Evolutionary conservation across 331 rosid species (phyloP).

Genomic region (Erythrophleum ivorense): DNA sequence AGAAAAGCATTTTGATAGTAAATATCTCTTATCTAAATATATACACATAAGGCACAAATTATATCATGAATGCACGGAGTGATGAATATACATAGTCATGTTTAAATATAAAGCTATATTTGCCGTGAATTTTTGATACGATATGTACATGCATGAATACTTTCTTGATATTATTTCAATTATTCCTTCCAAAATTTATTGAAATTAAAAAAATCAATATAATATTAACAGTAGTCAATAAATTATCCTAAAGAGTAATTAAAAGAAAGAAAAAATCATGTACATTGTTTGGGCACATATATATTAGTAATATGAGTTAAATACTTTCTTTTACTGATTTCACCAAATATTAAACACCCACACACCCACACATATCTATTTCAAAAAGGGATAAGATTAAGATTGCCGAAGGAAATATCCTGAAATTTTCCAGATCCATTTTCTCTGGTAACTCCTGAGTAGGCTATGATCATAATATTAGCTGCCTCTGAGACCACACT

Average conservation of each 20-base stretch:
- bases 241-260: background rate
- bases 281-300: background rate
- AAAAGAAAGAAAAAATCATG: background rate
- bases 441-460: constrained; percentile 10
- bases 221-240: background rate
- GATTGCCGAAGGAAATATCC: background rate
- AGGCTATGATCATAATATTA: constrained; percentile 23
- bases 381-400: background rate
- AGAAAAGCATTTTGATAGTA: background rate
- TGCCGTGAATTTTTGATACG: background rate
- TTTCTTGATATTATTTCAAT: background rate
- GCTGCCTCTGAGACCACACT: background rate
- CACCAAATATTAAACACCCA: background rate
- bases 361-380: background rate
- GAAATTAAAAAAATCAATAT: background rate
- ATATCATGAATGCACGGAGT: background rate
- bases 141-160: background rate
- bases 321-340: background rate
- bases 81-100: background rate
- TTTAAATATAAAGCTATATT: background rate
- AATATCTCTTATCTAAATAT: background rate
- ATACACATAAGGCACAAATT: background rate
- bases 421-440: constrained; percentile 8
- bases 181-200: background rate
- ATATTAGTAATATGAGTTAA: background rate